Base-by-base conservation (phyloP, 2,329 filamentous ascomycete genomes). In the Scytalidium sp. region DNA sequence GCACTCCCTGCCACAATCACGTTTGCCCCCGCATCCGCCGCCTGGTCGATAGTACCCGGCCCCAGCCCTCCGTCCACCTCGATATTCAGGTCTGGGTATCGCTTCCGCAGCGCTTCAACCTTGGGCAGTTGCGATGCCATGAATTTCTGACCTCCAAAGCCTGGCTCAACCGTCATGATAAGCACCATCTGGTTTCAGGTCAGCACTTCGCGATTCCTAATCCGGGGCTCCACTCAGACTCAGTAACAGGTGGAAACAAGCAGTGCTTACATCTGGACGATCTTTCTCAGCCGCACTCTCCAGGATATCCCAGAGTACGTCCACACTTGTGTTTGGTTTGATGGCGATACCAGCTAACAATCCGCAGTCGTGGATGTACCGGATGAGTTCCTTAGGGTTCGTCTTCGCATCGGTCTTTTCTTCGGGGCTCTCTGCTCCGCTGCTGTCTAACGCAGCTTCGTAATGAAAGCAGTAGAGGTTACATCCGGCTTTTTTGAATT, bases 391-490 rank as follows among this genome's bases (percentile, higher is more conserved):
- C 64, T 84, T 85, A 4, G 94, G 93, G 63, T 73, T 91, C 2
- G 93, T 97, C 68, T 84, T 87, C 52, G 75, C 69, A 49, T 88
- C 87, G 13, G 83, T 83, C 47, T 74, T 79, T 49, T 78, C 80
- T 60, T 87, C 83, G 43, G 93, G 92, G 48, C 79, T 83, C 65
- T 92, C 90, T 62, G 92, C 91, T 29, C 88, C 90, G 41, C 88
- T 89, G 45, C 90, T 96, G 59, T 75, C 72, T 44, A 94, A 81
- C 56, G 94, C 94, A 21, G 94, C 94, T 74, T 99, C 94, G 72
- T 97, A 97, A 78, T 99, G 94, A 78, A 99, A 99, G 78, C 94
- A 97, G 78, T 99, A 99, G n/a, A 99, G 80, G 70, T 99, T 91
- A 72, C 92, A 97, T 47, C 94, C 94, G 52, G 91, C 94, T 47